Evolutionary conservation across 2,329 filamentous ascomycete genomes (phyloP).

Genomic region (Penicillium janthinellum): DNA sequence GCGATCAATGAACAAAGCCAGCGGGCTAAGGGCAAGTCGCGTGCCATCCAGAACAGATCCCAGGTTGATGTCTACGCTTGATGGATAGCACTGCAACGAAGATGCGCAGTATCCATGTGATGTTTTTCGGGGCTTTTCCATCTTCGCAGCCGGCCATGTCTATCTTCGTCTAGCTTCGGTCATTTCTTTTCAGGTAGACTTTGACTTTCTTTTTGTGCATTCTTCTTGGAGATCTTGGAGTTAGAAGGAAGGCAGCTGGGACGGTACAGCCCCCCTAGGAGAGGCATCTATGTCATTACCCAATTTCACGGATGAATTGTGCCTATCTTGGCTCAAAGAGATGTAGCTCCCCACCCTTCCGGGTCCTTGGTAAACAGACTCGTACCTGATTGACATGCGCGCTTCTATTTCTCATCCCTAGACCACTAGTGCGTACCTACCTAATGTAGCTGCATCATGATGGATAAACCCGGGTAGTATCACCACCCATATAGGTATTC

Average conservation of each 20-base stretch:
- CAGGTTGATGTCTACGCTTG: slow-evolving; percentile 27
- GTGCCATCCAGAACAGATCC: slow-evolving; percentile 15
- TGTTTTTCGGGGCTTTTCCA: neutral
- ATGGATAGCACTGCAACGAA: neutral
- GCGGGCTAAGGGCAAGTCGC: slow-evolving; percentile 20
- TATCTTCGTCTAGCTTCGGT: neutral
- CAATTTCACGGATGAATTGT: too few relatives aligned
- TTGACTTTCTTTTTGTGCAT: neutral
- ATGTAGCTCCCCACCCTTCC: too few relatives aligned
- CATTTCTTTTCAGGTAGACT: neutral
- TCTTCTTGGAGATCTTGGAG: neutral
- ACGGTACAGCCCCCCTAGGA: too few relatives aligned
- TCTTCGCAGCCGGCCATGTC: slow-evolving; percentile 2
- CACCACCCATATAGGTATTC: too few relatives aligned
- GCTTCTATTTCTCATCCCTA: too few relatives aligned
- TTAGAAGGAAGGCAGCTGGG: neutral
- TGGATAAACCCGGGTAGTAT: too few relatives aligned
- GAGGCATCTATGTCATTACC: too few relatives aligned
- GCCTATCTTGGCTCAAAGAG: too few relatives aligned
- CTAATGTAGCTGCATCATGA: too few relatives aligned
- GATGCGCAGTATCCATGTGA: neutral
- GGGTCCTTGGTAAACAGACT: too few relatives aligned
- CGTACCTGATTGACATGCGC: too few relatives aligned
- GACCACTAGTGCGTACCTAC: too few relatives aligned
- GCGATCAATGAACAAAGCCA: slow-evolving; percentile 26